These are phyloP conservation scores for Penicillium herquei DNA, from an alignment of 495 filamentous ascomycete genomes.

Conservation along the genomic window DNA sequence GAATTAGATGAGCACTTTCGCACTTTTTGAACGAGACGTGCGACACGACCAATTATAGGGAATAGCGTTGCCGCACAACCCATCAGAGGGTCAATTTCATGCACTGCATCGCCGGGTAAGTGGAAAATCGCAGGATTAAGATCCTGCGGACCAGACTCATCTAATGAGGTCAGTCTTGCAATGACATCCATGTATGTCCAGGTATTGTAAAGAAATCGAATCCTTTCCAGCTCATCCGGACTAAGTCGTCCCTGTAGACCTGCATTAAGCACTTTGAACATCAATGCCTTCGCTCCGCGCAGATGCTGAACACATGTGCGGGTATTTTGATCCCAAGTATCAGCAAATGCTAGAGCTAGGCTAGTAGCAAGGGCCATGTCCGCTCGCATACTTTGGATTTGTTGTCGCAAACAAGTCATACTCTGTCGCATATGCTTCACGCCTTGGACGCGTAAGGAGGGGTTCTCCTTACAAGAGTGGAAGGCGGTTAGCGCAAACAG, in stretches of 20 bases:
- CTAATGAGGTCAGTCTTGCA: slow-evolving; percentile 67
- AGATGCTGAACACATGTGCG: slow-evolving; percentile 74
- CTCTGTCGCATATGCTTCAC: slow-evolving; percentile 73
- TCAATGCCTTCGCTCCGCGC: slow-evolving; percentile 64
- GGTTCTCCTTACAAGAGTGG: slow-evolving; percentile 62
- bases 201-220: slow-evolving; percentile 73
- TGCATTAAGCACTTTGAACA: slow-evolving; percentile 55
- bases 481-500: slow-evolving; percentile 75
- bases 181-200: slow-evolving; percentile 86
- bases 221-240: slow-evolving; percentile 48
- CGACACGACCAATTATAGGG: slow-evolving; percentile 69
- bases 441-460: slow-evolving; percentile 59
- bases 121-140: slow-evolving; percentile 46
- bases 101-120: slow-evolving; percentile 41
- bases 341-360: slow-evolving; percentile 70
- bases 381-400: slow-evolving; percentile 58
- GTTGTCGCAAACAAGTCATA: slow-evolving; percentile 55
- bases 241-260: slow-evolving; percentile 32
- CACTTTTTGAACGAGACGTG: slow-evolving; percentile 65
- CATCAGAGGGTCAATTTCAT: slow-evolving; percentile 73
- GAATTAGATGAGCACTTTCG: slow-evolving; percentile 58
- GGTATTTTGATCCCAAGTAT: slow-evolving; percentile 76
- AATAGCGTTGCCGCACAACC: slow-evolving; percentile 72
- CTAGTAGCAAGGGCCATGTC: slow-evolving; percentile 74
- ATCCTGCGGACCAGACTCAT: slow-evolving; percentile 54